Percentiles rank a stretch among this genome's conserved stretches.
Evolutionary conservation across 2,329 filamentous ascomycete species (phyloP).

Genomic region (Penicillium paneum): DNA sequence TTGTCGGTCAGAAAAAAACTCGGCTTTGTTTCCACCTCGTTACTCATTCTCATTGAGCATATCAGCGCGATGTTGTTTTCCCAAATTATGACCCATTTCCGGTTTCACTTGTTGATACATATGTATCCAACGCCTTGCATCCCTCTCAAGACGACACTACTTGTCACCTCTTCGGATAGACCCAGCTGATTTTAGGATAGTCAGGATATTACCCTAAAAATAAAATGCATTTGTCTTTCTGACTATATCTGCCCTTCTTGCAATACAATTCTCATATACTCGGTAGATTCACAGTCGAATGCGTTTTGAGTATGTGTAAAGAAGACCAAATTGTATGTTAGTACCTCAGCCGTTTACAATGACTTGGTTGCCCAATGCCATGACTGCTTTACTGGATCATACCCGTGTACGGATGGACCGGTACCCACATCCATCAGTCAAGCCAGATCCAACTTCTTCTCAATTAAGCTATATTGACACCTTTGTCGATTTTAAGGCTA

Average conservation of each 20-base stretch:
- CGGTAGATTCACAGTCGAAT: too few species aligned
- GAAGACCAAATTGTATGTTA: background rate
- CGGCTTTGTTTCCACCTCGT: constrained; percentile 25
- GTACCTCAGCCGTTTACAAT: background rate
- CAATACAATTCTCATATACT: background rate
- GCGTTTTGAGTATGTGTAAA: background rate
- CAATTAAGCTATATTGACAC: too few species aligned
- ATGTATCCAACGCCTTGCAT: constrained; percentile 19
- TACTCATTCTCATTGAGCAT: constrained; percentile 34
- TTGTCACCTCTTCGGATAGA: background rate
- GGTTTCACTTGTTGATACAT: constrained; percentile 24
- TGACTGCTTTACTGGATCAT: background rate
- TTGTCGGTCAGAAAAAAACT: constrained; percentile 17
- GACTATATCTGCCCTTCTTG: background rate
- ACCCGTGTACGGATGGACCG: too few species aligned
- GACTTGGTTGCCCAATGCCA: background rate
- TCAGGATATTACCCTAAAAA: constrained; percentile 1
- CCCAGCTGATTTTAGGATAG: background rate
- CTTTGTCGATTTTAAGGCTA: too few species aligned
- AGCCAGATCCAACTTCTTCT: too few species aligned
- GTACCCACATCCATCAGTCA: background rate
- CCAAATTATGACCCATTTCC: constrained; percentile 24
- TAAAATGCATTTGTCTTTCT: background rate
- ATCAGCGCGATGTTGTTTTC: constrained; percentile 32
- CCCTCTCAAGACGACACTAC: constrained; percentile 4